These are phyloP conservation scores for Ceratocystis huliohia DNA, from an alignment of 2,329 filamentous ascomycete genomes.

Conservation along the genomic window DNA sequence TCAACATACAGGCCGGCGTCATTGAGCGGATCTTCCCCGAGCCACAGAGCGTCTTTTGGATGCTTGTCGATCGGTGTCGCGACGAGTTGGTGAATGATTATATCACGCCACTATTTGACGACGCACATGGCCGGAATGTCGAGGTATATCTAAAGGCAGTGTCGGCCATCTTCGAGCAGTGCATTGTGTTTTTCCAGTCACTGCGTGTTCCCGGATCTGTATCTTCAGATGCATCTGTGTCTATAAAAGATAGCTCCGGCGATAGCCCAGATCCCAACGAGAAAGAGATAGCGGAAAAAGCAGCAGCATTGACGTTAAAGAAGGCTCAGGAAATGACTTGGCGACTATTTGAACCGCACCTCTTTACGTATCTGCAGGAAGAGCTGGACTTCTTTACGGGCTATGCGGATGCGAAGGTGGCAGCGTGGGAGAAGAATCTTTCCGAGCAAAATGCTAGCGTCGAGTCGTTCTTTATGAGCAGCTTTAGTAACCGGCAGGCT, in stretches of 20 bases:
- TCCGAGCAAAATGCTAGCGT: slow-evolving; percentile 80
- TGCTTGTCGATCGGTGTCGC: slow-evolving; percentile 68
- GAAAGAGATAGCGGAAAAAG: neutral
- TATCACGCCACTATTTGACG: slow-evolving; percentile 71
- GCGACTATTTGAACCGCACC: slow-evolving; percentile 74
- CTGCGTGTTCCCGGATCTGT: slow-evolving; percentile 34
- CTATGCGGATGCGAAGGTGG: slow-evolving; percentile 64
- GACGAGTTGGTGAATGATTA: slow-evolving; percentile 82
- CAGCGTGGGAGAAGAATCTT: slow-evolving; percentile 79
- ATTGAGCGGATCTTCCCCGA: slow-evolving; percentile 75
- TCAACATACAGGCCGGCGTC: slow-evolving; percentile 70
- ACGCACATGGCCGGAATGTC: slow-evolving; percentile 63
- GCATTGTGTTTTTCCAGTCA: slow-evolving; percentile 60
- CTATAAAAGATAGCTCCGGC: neutral
- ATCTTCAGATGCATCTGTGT: neutral
- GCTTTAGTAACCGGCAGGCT: slow-evolving; percentile 71
- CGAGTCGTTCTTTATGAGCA: slow-evolving; percentile 93
- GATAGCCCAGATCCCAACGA: neutral
- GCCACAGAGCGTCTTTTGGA: slow-evolving; percentile 56
- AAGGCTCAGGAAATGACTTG: slow-evolving; percentile 56
- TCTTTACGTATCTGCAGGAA: slow-evolving; percentile 87
- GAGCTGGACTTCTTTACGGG: slow-evolving; percentile 77
- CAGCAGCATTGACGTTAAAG: slow-evolving; percentile 24
- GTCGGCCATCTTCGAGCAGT: slow-evolving; percentile 78
- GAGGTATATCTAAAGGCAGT: slow-evolving; percentile 74